Evolutionary conservation across 441 rosid species (phyloP).

Genomic region (Pelargonium myrrhifolium): DNA sequence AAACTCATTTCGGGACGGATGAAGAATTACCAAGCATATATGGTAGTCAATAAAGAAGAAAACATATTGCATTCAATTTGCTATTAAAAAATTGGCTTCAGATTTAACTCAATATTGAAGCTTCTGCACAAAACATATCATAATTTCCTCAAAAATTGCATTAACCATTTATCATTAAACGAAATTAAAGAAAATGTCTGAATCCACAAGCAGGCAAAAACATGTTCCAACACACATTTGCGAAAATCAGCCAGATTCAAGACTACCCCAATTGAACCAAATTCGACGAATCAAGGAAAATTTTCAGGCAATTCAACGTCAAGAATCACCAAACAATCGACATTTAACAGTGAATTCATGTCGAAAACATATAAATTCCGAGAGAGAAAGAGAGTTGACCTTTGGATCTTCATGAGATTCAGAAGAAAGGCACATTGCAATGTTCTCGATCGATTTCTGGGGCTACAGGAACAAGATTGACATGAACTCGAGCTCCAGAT

Average conservation of each 20-base stretch:
- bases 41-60: background rate
- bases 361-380: background rate
- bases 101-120: background rate
- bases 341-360: background rate
- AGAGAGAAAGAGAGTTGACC: slow-evolving; percentile 8
- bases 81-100: background rate
- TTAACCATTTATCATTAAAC: background rate
- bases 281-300: background rate
- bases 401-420: slow-evolving; percentile 4
- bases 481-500: slow-evolving; percentile 5
- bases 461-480: background rate
- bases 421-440: background rate
- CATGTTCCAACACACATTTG: background rate
- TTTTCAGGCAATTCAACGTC: background rate
- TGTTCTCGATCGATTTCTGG: background rate
- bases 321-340: background rate
- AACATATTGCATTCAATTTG: slow-evolving; percentile 1
- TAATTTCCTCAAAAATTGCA: background rate
- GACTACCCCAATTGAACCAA: slow-evolving; percentile 5
- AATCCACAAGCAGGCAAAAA: slow-evolving; percentile 5
- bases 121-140: background rate
- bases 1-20: too few relatives aligned
- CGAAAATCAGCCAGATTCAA: background rate
- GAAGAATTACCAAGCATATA: background rate
- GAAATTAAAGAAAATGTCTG: background rate